Base-by-base conservation (phyloP, 495 filamentous ascomycete genomes). In the Arthonia radiata region DNA sequence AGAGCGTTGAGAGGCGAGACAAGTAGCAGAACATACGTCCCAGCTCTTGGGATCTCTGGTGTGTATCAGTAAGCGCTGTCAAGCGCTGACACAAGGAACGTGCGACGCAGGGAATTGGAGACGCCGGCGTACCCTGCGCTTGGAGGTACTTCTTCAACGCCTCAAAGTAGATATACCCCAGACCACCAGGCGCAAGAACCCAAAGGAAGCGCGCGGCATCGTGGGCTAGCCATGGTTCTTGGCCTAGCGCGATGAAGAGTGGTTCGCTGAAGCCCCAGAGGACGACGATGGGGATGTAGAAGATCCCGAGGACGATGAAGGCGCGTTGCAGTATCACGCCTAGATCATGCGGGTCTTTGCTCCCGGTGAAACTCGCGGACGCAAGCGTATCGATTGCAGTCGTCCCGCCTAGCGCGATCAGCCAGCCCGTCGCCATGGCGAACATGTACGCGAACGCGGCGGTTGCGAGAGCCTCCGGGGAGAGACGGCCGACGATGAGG, bases 361-460 rank as follows among this genome's bases (percentile, higher is more conserved):
- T 82, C 0, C 75, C 78, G 0, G 81, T 92, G 42, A 76, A 92
- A n/a, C 67, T 69, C 11, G 71, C 73, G 1, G 78, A 83, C 8
- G 74, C 77, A 8, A 92, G 54, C 1, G 81, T 92, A 46, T 92
- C 81, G 17, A 92, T 53, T 2, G 81, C 81, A 1, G 79, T 93
- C 2, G 80, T 83, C 4, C 82, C 82, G n/a, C 82, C 82, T 3
- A 93, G 55, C 0, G 70, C 82, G 38, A 93, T 74, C 27, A 93
- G 56, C 82, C 82, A 91, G 1, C 61, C 82, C 1, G 77, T 83
- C 7, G 76, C 66, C 71, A 80, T 76, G 22, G 82, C 82, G 35
- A 91, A 93, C 82, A 91, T 82, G 49, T 83, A 78, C 0, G 73
- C 72, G 47, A 91, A 91, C 5, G 82, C 80, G 4, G 75, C 71